phyloP scores from a whole-genome alignment of 2,329 filamentous ascomycete species.

The Ambrosiella xylebori region DNA sequence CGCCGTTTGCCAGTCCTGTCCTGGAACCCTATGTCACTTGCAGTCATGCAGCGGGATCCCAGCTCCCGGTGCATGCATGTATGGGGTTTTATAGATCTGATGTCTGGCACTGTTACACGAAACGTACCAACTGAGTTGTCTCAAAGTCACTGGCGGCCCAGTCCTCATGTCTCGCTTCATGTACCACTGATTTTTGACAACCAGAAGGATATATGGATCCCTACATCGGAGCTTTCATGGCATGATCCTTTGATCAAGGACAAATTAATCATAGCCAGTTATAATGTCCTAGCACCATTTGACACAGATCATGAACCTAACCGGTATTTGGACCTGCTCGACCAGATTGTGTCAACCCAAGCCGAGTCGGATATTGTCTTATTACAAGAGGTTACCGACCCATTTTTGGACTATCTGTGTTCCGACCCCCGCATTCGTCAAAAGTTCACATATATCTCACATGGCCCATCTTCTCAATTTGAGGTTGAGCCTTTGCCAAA shows the following conservation, averaged over 20 bases:
- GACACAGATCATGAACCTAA: slow-evolving; percentile 25
- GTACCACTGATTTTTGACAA: background rate
- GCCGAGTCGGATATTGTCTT: slow-evolving; percentile 31
- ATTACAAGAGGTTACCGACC: slow-evolving; percentile 48
- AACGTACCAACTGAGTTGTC: background rate
- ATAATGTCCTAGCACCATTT: slow-evolving; percentile 37
- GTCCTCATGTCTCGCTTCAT: background rate
- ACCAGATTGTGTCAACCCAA: slow-evolving; percentile 26
- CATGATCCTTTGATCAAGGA: background rate
- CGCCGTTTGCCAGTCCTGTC: slow-evolving; percentile 27
- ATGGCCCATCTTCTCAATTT: slow-evolving; percentile 35
- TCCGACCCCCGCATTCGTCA: slow-evolving; percentile 26
- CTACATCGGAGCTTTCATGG: background rate
- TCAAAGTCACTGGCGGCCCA: background rate
- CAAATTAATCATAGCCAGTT: slow-evolving; percentile 28
- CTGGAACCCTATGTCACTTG: slow-evolving; percentile 31
- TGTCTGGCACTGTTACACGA: slow-evolving; percentile 10
- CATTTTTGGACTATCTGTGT: slow-evolving; percentile 41
- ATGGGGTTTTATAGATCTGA: slow-evolving; percentile 33
- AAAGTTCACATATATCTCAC: slow-evolving; percentile 37
- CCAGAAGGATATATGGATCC: background rate
- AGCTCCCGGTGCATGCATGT: slow-evolving; percentile 30
- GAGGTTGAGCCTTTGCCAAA: slow-evolving; percentile 39
- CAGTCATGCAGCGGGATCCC: slow-evolving; percentile 34
- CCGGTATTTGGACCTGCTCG: slow-evolving; percentile 27